Evolutionary conservation across 225 moss, liverwort and hornwort genomes (phyloP).

Genomic region (Rhytidiadelphus loreus): DNA sequence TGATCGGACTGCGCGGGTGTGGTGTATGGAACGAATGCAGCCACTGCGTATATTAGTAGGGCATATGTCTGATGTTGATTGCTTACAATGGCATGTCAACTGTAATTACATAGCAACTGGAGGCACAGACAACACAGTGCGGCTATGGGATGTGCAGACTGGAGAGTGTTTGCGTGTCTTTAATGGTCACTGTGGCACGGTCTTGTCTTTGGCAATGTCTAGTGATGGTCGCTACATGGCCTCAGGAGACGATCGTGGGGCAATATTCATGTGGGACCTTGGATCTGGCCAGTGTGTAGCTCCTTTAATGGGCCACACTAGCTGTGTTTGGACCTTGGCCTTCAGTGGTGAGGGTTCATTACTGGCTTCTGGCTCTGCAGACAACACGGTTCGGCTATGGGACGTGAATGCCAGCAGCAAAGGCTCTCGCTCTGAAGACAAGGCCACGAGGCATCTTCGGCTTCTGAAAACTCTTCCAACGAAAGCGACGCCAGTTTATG

Average conservation of each 20-base stretch:
- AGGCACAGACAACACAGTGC: slow-evolving; percentile 95
- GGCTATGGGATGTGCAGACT: slow-evolving; percentile 96
- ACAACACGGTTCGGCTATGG: slow-evolving; percentile 94
- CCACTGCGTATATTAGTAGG: slow-evolving; percentile 93
- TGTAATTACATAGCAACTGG: slow-evolving; percentile 99
- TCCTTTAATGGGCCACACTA: slow-evolving; percentile 91
- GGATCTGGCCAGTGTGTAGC: slow-evolving; percentile 93
- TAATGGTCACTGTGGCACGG: slow-evolving; percentile 96
- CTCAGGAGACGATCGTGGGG: slow-evolving; percentile 94
- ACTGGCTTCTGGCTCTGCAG: slow-evolving; percentile 89
- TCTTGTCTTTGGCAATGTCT: slow-evolving; percentile 91
- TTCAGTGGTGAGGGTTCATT: slow-evolving; percentile 97
- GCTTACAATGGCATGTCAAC: slow-evolving; percentile 98
- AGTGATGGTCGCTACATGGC: slow-evolving; percentile 99
- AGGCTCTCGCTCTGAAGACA: slow-evolving; percentile 75
- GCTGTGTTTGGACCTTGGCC: slow-evolving; percentile 92
- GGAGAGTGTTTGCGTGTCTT: slow-evolving; percentile 99
- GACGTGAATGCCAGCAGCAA: slow-evolving; percentile 93
- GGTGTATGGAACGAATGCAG: slow-evolving; percentile 93
- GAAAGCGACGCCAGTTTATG: slow-evolving; percentile 88
- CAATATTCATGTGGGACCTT: slow-evolving; percentile 98
- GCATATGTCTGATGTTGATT: slow-evolving; percentile 98
- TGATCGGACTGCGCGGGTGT: slow-evolving; percentile 92
- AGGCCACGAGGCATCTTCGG: slow-evolving; percentile 69
- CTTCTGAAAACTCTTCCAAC: slow-evolving; percentile 90